Evolutionary conservation across 2,329 filamentous ascomycete species (phyloP), one percentile per base, ranked within the genome.

Genomic region (Byssothecium circinans): DNA sequence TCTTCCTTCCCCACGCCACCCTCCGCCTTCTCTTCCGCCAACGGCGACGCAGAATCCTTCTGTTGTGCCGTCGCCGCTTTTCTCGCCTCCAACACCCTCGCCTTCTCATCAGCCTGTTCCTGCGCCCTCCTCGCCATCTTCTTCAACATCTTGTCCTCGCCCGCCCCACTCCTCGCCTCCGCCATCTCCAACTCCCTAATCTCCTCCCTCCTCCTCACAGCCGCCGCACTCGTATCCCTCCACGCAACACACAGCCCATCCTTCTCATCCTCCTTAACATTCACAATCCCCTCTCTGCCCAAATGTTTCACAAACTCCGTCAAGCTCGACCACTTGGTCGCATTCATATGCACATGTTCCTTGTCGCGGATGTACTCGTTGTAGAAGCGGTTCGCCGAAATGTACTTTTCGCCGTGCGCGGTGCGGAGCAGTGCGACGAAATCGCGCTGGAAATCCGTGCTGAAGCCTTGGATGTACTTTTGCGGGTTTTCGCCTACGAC

Each of bases 351-450:
- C 8, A 94, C 77, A 67, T 97, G 92, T 62, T 71, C 69, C 47
- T 72, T 72, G 19, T 72, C 87, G 14, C 84, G 80, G 58, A 97
- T 96, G 62, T 95, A 94, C 65, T 91, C 86, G 68, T 97, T 90
- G 73, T 99, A 99, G 70, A 97, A 97, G 52, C 89, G 85, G 65
- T 99, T 99, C 42, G 91, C 83, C 27, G 91, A 82, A 1, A 97
- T 85, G 61, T 84, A 82, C 71, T 99, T 99, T 72, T 96, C 91
- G 53, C 91, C 90, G 63, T 99, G 94, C 0, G 86, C 83, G 0
- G 91, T 96, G 47, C 84, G 81, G 6, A 99, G 78, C 2, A 94
- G 77, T 47, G 83, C 78, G 1, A 95, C 54, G 61, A 96, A 96
- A 65, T 95, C 89, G 49, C 81, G 81, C 53, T 87, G 75, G 69